Evolutionary conservation across 148 eudicot species (phyloP).

Genomic region (Gaultheria prostrata): DNA sequence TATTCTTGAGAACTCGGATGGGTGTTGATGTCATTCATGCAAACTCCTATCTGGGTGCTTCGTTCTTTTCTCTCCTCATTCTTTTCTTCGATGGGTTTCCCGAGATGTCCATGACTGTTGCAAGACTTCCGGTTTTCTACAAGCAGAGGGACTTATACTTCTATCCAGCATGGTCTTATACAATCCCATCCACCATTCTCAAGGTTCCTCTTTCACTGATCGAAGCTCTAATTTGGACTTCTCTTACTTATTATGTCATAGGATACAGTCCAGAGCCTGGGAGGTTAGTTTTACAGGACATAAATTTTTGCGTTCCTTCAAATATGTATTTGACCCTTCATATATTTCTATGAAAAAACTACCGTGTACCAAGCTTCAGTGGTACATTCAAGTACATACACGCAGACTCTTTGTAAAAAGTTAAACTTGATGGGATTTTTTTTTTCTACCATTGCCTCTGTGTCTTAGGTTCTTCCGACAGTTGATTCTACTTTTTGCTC

Average conservation of each 20-base stretch:
- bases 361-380: not conserved
- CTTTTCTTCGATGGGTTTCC: conserved; percentile 67
- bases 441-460: not conserved
- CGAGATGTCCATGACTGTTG: conserved; percentile 61
- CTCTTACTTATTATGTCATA: conserved; percentile 68
- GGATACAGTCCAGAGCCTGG: conserved; percentile 74
- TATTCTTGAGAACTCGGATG: conserved; percentile 65
- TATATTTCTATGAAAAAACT: not conserved
- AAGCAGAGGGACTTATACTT: conserved; percentile 77
- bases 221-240: conserved; percentile 58
- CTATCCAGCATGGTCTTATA: conserved; percentile 90
- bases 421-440: not conserved
- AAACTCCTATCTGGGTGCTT: conserved; percentile 63
- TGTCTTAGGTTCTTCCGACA: conserved; percentile 67
- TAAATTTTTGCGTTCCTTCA: not conserved
- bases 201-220: conserved; percentile 72
- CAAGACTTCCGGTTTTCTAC: conserved; percentile 65
- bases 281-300: conserved; percentile 43
- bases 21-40: conserved; percentile 51
- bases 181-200: conserved; percentile 64
- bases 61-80: conserved; percentile 52
- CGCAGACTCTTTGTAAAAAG: not conserved
- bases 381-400: not conserved
- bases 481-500: conserved; percentile 42
- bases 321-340: not conserved